A percentile compares a stretch with the other conserved stretches of the same genome.
These are phyloP conservation scores for Bruguiera hainesii DNA, from an alignment of 441 rosid species.

Conservation along the genomic window DNA sequence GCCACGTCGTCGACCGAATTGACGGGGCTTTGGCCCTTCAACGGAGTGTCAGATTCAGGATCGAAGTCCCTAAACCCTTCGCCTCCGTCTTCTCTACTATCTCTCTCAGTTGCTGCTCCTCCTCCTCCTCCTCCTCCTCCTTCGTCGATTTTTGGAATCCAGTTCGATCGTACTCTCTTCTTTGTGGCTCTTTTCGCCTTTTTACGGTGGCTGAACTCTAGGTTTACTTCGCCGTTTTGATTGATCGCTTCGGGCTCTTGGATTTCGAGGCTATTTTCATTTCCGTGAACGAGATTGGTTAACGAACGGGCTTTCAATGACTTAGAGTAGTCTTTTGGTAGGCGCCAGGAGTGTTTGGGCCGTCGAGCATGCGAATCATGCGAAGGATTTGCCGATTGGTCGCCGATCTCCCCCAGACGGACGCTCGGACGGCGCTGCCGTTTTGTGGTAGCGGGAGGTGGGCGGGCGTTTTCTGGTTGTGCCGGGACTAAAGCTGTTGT, in stretches of 20 bases:
- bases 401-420: constrained; percentile 72
- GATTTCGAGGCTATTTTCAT: constrained; percentile 23
- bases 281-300: constrained; percentile 60
- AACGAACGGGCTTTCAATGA: constrained; percentile 58
- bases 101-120: constrained; percentile 16
- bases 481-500: constrained; percentile 16
- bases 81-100: constrained; percentile 36
- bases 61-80: constrained; percentile 47
- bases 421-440: constrained; percentile 75
- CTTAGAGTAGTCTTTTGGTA: constrained; percentile 40
- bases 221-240: constrained; percentile 31
- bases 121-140: constrained; percentile 33
- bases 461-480: constrained; percentile 28
- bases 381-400: constrained; percentile 33
- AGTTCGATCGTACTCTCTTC: constrained; percentile 48
- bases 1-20: constrained; percentile 40
- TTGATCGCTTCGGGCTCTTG: constrained; percentile 25
- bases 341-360: constrained; percentile 40
- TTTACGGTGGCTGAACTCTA: constrained; percentile 37
- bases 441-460: constrained; percentile 34
- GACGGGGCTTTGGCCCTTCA: constrained; percentile 42
- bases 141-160: constrained; percentile 42
- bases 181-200: constrained; percentile 38
- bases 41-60: constrained; percentile 39
- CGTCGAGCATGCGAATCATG: constrained; percentile 46